Evolutionary conservation across 305 asterid genomes (phyloP).

Genomic region (Nicotiana rustica): DNA sequence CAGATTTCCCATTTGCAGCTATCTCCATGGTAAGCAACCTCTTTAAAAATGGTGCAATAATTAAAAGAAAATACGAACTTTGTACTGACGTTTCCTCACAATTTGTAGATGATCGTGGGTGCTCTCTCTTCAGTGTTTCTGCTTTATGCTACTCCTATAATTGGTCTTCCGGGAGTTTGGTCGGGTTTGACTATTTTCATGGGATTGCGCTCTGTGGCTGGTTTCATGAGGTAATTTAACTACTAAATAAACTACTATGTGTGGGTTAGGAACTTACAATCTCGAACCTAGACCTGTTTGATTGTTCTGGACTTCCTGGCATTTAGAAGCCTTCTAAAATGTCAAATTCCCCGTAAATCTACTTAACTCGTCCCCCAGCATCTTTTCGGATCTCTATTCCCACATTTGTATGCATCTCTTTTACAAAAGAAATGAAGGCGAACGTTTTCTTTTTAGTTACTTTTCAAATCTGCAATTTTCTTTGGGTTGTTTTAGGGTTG

Average conservation of each 20-base stretch:
- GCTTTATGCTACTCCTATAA: conserved; percentile 49
- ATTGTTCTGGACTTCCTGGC: too few relatives aligned
- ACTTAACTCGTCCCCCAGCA: background rate
- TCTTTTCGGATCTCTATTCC: background rate
- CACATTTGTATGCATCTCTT: conserved; percentile 3
- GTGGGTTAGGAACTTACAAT: background rate
- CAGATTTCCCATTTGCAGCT: conserved; percentile 55
- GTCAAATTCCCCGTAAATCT: background rate
- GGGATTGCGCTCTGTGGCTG: conserved; percentile 49
- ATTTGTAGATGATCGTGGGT: conserved; percentile 51
- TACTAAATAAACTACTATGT: background rate
- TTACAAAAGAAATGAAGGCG: background rate
- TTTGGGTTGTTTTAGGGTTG: background rate
- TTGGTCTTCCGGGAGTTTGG: conserved; percentile 57
- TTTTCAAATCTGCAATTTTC: conserved; percentile 21
- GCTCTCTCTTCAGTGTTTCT: conserved; percentile 50
- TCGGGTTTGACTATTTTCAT: conserved; percentile 52
- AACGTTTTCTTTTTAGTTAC: background rate
- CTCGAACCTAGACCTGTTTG: background rate
- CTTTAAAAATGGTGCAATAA: conserved; percentile 2
- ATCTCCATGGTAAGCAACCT: conserved; percentile 49
- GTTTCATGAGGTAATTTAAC: conserved; percentile 46
- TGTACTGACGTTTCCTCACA: conserved; percentile 25
- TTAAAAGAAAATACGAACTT: background rate
- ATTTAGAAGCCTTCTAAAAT: conserved; percentile 14